phyloP scores from a whole-genome alignment of 805 yeast genomes.

The Metschnikowia amazonensis region DNA sequence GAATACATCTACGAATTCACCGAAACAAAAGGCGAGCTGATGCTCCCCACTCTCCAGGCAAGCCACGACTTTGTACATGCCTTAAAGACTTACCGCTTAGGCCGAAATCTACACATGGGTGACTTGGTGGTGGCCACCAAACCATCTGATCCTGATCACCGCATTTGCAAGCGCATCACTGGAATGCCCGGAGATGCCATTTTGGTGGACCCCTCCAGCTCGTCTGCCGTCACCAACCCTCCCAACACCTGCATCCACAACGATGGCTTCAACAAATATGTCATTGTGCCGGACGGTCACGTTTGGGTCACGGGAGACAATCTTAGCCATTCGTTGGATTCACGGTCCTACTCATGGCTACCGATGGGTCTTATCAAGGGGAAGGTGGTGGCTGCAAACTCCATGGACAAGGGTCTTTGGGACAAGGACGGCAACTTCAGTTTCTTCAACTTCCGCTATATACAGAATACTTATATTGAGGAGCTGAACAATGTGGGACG shows the following conservation, averaged over 20 bases:
- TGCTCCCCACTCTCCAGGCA: slow-evolving; percentile 85
- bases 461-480: slow-evolving; percentile 47
- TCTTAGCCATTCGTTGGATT: slow-evolving; percentile 79
- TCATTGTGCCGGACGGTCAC: slow-evolving; percentile 88
- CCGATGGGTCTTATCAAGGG: slow-evolving; percentile 90
- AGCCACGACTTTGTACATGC: slow-evolving; percentile 77
- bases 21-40: slow-evolving; percentile 87
- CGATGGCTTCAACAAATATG: slow-evolving; percentile 51
- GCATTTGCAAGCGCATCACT: slow-evolving; percentile 89
- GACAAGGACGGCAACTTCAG: slow-evolving; percentile 29
- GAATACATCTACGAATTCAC: slow-evolving; percentile 69
- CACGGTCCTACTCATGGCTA: slow-evolving; percentile 82
- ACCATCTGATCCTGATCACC: slow-evolving; percentile 80
- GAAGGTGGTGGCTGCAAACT: slow-evolving; percentile 68
- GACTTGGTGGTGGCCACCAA: slow-evolving; percentile 85
- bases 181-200: slow-evolving; percentile 96
- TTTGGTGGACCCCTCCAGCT: slow-evolving; percentile 71
- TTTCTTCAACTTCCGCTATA: slow-evolving; percentile 53
- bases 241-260: slow-evolving; percentile 24
- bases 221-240: slow-evolving; percentile 39
- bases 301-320: slow-evolving; percentile 98
- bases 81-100: slow-evolving; percentile 58
- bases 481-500: too few species aligned
- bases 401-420: slow-evolving; percentile 46
- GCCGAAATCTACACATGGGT: slow-evolving; percentile 68